These are phyloP conservation scores for Fagus crenata DNA, from an alignment of 306 rosid species.

Conservation along the genomic window DNA sequence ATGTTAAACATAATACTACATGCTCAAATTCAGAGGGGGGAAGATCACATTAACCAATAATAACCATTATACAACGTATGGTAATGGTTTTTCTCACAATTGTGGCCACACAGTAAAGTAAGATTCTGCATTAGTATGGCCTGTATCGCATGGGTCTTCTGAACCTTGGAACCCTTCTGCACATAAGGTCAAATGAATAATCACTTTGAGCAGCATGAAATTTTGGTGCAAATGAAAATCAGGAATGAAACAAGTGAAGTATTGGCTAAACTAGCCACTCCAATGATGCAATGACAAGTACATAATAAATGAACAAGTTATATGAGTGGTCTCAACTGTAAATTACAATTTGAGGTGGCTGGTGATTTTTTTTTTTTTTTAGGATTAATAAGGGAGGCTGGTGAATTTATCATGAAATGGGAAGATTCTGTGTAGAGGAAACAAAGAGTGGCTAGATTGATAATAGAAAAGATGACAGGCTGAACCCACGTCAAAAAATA, in stretches of 20 bases:
- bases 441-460: background rate
- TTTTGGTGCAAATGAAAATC: background rate
- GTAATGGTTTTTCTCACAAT: slow-evolving; percentile 25
- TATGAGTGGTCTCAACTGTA: background rate
- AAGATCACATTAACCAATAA: slow-evolving; percentile 26
- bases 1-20: slow-evolving; percentile 21
- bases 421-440: background rate
- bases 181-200: slow-evolving; percentile 25
- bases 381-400: background rate
- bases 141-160: slow-evolving; percentile 90
- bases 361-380: background rate
- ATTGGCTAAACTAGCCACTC: background rate
- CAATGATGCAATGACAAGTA: background rate
- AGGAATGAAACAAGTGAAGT: background rate
- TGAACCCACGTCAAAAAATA: background rate
- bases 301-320: background rate
- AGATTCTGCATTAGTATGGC: slow-evolving; percentile 61
- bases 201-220: background rate
- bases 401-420: background rate
- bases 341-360: background rate
- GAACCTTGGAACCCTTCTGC: slow-evolving; percentile 94
- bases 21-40: slow-evolving; percentile 30
- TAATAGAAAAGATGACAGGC: background rate
- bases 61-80: slow-evolving; percentile 31
- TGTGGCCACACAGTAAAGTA: slow-evolving; percentile 34